Conservation (phyloP, 78 protist species). For the Thecamonas trahens region DNA sequence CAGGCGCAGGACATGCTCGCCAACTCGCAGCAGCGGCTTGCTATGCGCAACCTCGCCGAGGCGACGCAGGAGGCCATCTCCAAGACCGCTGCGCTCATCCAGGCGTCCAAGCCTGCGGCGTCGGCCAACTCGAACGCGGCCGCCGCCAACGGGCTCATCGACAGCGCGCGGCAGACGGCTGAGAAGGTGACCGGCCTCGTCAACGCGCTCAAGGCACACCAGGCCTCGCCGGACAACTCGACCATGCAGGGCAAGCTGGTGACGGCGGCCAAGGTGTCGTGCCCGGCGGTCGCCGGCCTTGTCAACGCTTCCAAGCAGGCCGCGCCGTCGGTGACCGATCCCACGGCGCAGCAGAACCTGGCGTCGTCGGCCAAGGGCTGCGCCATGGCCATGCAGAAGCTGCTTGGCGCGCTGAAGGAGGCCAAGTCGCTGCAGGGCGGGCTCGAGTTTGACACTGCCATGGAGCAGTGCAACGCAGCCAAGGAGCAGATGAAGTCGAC, state of each 20-base stretch:
- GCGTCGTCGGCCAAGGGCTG: constrained; percentile 16
- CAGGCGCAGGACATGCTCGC: not conserved
- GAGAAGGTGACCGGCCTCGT: not conserved
- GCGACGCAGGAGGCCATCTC: constrained; percentile 15
- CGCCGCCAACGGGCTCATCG: constrained; percentile 11
- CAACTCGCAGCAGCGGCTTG: not conserved
- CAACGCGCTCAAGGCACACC: not conserved
- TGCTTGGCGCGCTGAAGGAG: too few species aligned
- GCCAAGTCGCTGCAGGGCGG: too few species aligned
- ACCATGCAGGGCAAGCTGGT: too few species aligned
- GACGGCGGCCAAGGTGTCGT: constrained; percentile 26
- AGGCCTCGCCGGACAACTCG: constrained; percentile 10
- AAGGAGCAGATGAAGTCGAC: not conserved
- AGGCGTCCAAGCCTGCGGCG: constrained; percentile 1
- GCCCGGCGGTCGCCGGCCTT: constrained; percentile 25
- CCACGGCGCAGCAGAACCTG: constrained; percentile 1
- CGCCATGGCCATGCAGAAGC: too few species aligned
- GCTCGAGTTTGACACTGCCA: constrained; percentile 17
- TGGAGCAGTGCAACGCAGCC: not conserved
- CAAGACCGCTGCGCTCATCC: constrained; percentile 8
- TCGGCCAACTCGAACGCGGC: constrained; percentile 15
- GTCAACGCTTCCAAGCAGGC: not conserved
- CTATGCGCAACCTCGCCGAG: not conserved
- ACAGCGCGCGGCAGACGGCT: not conserved
- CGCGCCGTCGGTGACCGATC: not conserved